Conservation (phyloP, 2,329 filamentous ascomycete genomes). For the Trichoderma sp. region DNA sequence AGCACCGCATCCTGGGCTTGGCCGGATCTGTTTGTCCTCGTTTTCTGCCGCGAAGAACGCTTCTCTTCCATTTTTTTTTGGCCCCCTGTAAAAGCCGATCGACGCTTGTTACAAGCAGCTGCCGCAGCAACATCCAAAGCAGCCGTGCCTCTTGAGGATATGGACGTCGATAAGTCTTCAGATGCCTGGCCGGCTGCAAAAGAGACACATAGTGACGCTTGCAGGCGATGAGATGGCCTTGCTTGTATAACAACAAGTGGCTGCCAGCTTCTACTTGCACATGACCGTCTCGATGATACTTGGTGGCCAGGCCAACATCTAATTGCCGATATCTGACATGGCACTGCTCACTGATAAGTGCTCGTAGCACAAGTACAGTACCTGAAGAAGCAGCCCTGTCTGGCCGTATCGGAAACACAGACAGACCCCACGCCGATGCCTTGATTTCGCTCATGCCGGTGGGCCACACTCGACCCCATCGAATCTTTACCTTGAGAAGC, state of each 20-base stretch:
- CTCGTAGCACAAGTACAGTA: not conserved
- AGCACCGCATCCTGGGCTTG: not conserved
- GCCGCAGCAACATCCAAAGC: not conserved
- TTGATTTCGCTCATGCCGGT: slow-evolving; percentile 17
- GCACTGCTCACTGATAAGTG: not conserved
- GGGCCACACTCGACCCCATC: not conserved
- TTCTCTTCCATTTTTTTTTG: not conserved
- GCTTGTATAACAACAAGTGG: not conserved
- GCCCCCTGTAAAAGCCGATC: not conserved
- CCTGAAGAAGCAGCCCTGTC: not conserved
- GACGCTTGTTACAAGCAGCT: not conserved
- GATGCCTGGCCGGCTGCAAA: not conserved
- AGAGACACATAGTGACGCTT: not conserved
- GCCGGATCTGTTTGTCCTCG: not conserved
- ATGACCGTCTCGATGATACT: not conserved
- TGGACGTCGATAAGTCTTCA: not conserved
- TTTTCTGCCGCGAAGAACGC: not conserved
- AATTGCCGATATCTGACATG: not conserved
- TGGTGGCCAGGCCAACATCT: not conserved
- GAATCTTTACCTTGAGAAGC: not conserved
- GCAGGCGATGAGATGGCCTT: not conserved
- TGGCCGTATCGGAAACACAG: slow-evolving; percentile 1
- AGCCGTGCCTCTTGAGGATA: not conserved
- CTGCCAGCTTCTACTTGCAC: not conserved
- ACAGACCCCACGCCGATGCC: not conserved